These are phyloP conservation scores for Boletus huronensis DNA, from an alignment of 768 basidiomycete genomes.

Conservation along the genomic window DNA sequence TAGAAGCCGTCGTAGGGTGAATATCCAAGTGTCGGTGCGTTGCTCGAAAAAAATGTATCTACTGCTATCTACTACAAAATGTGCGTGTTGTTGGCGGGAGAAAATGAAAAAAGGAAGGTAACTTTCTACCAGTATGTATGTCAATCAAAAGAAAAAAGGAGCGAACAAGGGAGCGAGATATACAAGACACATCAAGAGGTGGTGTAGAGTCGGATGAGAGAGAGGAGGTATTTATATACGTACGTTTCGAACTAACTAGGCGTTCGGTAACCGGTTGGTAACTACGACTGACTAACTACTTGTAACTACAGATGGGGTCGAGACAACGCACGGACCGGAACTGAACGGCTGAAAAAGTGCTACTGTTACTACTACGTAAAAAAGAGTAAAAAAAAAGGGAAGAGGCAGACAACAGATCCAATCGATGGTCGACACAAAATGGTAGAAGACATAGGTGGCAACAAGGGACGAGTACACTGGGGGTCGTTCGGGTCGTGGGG, in stretches of 20 bases:
- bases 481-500: slow-evolving; percentile 9
- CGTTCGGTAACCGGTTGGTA: slow-evolving; percentile 33
- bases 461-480: slow-evolving; percentile 12
- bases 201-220: not conserved
- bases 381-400: not conserved
- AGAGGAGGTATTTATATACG: slow-evolving; percentile 10
- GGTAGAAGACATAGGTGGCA: slow-evolving; percentile 18
- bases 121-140: not conserved
- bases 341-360: slow-evolving; percentile 14
- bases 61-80: slow-evolving; percentile 38
- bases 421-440: slow-evolving; percentile 33
- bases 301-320: slow-evolving; percentile 30
- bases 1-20: not conserved
- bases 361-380: slow-evolving; percentile 25
- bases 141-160: not conserved
- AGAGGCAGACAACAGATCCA: slow-evolving; percentile 18
- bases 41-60: slow-evolving; percentile 31
- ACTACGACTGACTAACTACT: slow-evolving; percentile 25
- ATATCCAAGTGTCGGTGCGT: slow-evolving; percentile 24
- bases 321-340: slow-evolving; percentile 25
- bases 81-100: slow-evolving; percentile 7
- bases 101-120: not conserved
- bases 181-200: slow-evolving; percentile 7
- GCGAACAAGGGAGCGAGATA: not conserved
- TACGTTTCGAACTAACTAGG: slow-evolving; percentile 28